A percentile compares a stretch with the other conserved stretches of the same genome.
phyloP scores from a whole-genome alignment of 768 basidiomycete species.

The Cantharellus cinnabarinus region DNA sequence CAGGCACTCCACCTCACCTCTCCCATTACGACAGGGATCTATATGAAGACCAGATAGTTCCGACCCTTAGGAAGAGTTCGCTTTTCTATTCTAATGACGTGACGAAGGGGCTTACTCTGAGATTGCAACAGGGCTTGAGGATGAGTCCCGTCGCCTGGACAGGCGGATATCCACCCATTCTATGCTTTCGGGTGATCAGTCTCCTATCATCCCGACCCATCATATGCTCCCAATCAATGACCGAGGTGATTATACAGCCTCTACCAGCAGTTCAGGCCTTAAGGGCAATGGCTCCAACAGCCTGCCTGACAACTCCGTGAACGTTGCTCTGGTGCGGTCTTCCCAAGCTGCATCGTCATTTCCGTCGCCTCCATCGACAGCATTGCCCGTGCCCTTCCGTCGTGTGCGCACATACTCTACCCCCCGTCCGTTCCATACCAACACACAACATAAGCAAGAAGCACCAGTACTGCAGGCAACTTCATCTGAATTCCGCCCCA shows the following conservation, averaged over 20 bases:
- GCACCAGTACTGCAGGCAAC: background rate
- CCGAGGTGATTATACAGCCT: no score
- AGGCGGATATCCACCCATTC: conserved; percentile 61
- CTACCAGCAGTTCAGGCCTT: no score
- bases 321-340: no score
- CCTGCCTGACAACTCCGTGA: no score
- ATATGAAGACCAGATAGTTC: conserved; percentile 73
- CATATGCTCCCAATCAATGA: no score
- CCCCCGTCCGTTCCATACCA: conserved; percentile 1
- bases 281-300: no score
- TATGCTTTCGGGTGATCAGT: conserved; percentile 24
- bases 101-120: background rate
- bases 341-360: no score
- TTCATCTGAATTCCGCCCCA: background rate
- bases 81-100: conserved; percentile 8
- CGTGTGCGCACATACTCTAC: conserved; percentile 21
- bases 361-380: no score
- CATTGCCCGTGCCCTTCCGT: conserved; percentile 17
- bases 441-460: background rate
- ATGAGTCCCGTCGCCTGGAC: conserved; percentile 57
- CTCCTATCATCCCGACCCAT: background rate
- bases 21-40: background rate
- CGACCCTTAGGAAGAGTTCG: conserved; percentile 59
- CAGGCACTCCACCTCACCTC: background rate
- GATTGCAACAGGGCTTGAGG: conserved; percentile 40